Conservation (phyloP, 225 moss, liverwort and hornwort genomes). For the Sphagnum contortum region DNA sequence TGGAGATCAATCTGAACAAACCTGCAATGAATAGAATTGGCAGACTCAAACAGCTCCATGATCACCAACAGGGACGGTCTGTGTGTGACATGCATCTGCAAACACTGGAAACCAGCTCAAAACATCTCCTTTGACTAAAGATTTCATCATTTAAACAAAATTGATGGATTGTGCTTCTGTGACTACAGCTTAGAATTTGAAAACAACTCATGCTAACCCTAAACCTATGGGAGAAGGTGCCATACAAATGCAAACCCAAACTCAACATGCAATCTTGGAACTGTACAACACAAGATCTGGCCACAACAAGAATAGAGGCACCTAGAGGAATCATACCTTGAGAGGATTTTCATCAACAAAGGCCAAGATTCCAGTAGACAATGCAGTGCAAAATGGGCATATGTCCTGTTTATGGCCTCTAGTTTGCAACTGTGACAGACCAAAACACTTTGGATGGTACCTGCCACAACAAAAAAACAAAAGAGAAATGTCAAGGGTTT, state of each 20-base stretch:
- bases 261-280: too few relatives aligned
- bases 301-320: too few relatives aligned
- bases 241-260: too few relatives aligned
- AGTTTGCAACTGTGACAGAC: conserved; percentile 54
- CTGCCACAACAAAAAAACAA: conserved; percentile 23
- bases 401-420: conserved; percentile 70
- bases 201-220: too few relatives aligned
- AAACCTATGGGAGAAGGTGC: too few relatives aligned
- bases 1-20: neutral
- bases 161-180: too few relatives aligned
- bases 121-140: too few relatives aligned
- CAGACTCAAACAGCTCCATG: conserved; percentile 44
- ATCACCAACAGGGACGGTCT: conserved; percentile 46
- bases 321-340: too few relatives aligned
- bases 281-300: too few relatives aligned
- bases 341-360: conserved; percentile 29
- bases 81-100: conserved; percentile 59
- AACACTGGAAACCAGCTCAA: neutral
- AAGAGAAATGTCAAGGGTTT: too few relatives aligned
- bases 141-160: too few relatives aligned
- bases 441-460: conserved; percentile 84
- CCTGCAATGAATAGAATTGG: conserved; percentile 69
- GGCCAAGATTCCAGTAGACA: conserved; percentile 52
- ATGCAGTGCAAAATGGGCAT: conserved; percentile 76
- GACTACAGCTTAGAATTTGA: too few relatives aligned